phyloP scores from a whole-genome alignment of 2,329 filamentous ascomycete species.

The Thermothelomyces thermophilus region DNA sequence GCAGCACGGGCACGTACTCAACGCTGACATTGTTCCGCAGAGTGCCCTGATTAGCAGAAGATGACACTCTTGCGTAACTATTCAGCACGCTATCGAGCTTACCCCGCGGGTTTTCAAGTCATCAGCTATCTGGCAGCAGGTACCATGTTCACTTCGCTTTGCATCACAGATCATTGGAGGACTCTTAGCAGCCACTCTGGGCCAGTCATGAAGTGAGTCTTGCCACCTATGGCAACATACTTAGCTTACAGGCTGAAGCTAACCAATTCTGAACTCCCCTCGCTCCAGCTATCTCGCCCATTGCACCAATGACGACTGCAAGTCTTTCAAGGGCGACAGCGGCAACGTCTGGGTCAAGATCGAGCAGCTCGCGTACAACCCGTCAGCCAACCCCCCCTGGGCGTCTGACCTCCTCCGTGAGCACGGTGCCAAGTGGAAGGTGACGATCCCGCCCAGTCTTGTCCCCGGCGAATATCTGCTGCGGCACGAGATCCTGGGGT shows the following conservation, averaged over 20 bases:
- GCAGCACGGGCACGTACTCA: too few species aligned
- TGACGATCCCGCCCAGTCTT: constrained; percentile 28
- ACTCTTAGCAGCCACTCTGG: constrained; percentile 29
- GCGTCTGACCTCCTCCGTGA: constrained; percentile 31
- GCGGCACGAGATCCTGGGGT: constrained; percentile 40
- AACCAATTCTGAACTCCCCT: not conserved
- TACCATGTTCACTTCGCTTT: too few species aligned
- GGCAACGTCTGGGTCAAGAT: constrained; percentile 34
- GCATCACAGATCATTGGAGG: constrained; percentile 33
- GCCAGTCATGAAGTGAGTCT: constrained; percentile 28
- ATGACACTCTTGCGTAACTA: too few species aligned
- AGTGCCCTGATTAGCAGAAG: too few species aligned
- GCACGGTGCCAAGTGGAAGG: constrained; percentile 30
- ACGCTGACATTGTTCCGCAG: too few species aligned
- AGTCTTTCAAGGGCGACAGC: constrained; percentile 29
- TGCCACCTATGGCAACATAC: not conserved
- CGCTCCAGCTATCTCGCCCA: constrained; percentile 30
- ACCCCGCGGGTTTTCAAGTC: too few species aligned
- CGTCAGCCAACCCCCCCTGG: constrained; percentile 28
- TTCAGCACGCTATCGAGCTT: too few species aligned
- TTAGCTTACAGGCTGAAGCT: too few species aligned
- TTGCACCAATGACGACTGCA: constrained; percentile 28
- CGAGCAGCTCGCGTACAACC: constrained; percentile 31
- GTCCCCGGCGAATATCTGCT: constrained; percentile 35
- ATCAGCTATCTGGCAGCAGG: too few species aligned